Percentiles rank a stretch among this genome's conserved stretches.
These are phyloP conservation scores for Moniliella sp. DNA, from an alignment of 1,284 basidiomycete genomes.

Conservation along the genomic window DNA sequence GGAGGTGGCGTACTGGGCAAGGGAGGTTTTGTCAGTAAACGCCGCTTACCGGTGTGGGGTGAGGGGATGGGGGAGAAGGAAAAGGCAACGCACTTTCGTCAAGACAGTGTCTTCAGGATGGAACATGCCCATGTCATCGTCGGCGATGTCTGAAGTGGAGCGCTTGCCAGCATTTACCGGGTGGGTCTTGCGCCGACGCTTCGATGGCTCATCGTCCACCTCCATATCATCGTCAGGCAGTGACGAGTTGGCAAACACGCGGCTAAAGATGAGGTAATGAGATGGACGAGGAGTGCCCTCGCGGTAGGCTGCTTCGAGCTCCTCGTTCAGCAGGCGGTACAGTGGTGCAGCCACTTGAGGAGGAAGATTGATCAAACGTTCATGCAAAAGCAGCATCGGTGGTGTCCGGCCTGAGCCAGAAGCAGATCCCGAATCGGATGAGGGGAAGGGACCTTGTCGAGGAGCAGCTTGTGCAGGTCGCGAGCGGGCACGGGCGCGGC, in stretches of 20 bases:
- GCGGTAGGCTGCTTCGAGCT: constrained; percentile 4
- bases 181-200: neutral
- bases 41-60: too few species aligned
- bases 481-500: too few species aligned
- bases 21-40: too few species aligned
- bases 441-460: too few species aligned
- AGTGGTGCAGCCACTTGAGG: constrained; percentile 20
- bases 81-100: constrained; percentile 5
- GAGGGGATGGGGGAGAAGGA: too few species aligned
- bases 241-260: constrained; percentile 24
- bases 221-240: constrained; percentile 21
- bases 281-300: constrained; percentile 3
- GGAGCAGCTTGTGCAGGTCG: too few species aligned
- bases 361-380: constrained; percentile 32
- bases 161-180: neutral
- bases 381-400: constrained; percentile 15
- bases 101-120: constrained; percentile 25
- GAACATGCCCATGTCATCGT: constrained; percentile 21
- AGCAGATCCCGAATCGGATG: too few species aligned
- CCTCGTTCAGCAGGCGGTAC: constrained; percentile 22
- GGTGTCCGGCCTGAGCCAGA: too few species aligned
- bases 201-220: neutral
- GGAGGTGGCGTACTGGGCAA: neutral
- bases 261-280: constrained; percentile 22
- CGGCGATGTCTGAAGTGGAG: constrained; percentile 2